Evolutionary conservation across 1,139 yeast genomes (phyloP), one percentile per base, ranked within the genome.

Genomic region (Saccharomyces pastorianus): DNA sequence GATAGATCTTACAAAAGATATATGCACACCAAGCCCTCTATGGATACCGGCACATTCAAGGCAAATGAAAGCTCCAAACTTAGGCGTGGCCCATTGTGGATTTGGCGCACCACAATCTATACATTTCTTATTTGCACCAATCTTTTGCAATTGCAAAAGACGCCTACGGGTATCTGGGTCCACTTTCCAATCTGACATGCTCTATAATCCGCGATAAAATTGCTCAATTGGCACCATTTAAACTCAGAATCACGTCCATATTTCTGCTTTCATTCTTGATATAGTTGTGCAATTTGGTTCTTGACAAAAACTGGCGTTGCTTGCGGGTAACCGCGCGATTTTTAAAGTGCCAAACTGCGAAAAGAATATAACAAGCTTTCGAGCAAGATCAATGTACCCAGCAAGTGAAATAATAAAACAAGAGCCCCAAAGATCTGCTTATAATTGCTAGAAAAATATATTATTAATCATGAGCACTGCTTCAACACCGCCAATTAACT

Each of bases 51-150:
- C 96, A 77, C 99, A 93, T 72, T 93, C 99, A 58, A 93, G 80
- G 73, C 99, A 95, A 67, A 93, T 90, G 71, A 90, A 90, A 58
- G 91, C 85, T 54, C 99, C 99, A 72, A 90, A 91, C 69, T 95
- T 93, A 49, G 98, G 97, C 9, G 97, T 88, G 4, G 99, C 96
- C 99, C 99, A 93, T 66, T 95, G 96, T 7, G 99, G 99, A 69
- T 91, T 91, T 58, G 95, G 96, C 3, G 97, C 96, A 46, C 79
- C 80, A 72, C 99, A 95, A 72, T 93, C 99, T 69, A 89, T 86
- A 73, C 99, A 93, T 68, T 81, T 84, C 74, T 88, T 88, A 77
- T 91, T 91, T 25, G 78, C 84, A 48, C 93, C 96, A 50, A 77
- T 76, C 70, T 89, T 89, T 67, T 91, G 97, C 59, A 90, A 75